Conservation (phyloP, 1,139 yeast genomes). For the Neolecta irregularis region DNA sequence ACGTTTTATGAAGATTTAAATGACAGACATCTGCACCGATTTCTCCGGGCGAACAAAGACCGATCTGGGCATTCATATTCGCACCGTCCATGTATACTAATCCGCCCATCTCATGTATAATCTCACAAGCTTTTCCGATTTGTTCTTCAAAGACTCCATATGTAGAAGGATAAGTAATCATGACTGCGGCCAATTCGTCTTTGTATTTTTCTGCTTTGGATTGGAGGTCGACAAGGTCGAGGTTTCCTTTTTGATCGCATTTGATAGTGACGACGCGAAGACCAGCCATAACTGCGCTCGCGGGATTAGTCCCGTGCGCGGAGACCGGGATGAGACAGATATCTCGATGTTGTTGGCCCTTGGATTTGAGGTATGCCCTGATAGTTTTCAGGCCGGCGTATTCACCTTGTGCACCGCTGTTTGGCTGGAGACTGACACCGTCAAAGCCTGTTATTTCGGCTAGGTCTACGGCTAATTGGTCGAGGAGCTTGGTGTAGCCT, state of each 20-base stretch:
- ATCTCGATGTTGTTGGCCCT: slow-evolving; percentile 61
- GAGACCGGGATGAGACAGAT: slow-evolving; percentile 89
- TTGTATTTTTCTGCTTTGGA: slow-evolving; percentile 58
- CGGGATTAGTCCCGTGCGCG: slow-evolving; percentile 98
- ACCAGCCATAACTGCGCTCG: slow-evolving; percentile 96
- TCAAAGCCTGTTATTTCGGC: slow-evolving; percentile 92
- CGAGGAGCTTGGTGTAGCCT: slow-evolving; percentile 64
- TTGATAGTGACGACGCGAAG: slow-evolving; percentile 83
- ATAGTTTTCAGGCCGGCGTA: slow-evolving; percentile 86
- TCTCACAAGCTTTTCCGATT: slow-evolving; percentile 65
- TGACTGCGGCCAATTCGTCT: slow-evolving; percentile 64
- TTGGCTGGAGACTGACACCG: slow-evolving; percentile 86
- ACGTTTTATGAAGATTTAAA: slow-evolving; percentile 82
- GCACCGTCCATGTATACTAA: slow-evolving; percentile 98
- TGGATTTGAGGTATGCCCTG: slow-evolving; percentile 49
- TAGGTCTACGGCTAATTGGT: slow-evolving; percentile 67
- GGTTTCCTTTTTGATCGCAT: slow-evolving; percentile 71
- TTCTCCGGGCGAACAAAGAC: slow-evolving; percentile 93
- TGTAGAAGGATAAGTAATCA: slow-evolving; percentile 96
- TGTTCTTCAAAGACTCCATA: slow-evolving; percentile 93
- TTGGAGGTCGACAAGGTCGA: slow-evolving; percentile 62
- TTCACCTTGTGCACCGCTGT: slow-evolving; percentile 98
- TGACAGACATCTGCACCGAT: slow-evolving; percentile 99
- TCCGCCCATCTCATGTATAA: slow-evolving; percentile 76
- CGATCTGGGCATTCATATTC: slow-evolving; percentile 97